Evolutionary conservation across 164 flowering plant species (phyloP).

Genomic region (Umbilicus rupestris): DNA sequence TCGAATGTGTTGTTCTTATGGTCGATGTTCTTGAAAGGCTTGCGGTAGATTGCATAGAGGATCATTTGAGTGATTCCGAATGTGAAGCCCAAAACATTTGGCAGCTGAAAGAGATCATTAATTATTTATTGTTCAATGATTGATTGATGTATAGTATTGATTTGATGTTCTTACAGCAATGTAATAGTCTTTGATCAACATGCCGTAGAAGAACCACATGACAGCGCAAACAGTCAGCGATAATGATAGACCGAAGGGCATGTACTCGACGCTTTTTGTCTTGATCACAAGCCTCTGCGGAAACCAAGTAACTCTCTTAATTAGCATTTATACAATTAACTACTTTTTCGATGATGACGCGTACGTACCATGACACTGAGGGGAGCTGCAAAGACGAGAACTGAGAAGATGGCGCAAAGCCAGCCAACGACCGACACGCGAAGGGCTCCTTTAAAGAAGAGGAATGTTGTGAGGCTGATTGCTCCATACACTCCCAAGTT

Average conservation of each 20-base stretch:
- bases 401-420: constrained; percentile 50
- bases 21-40: constrained; percentile 17
- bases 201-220: constrained; percentile 77
- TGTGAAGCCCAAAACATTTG: constrained; percentile 50
- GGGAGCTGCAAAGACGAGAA: constrained; percentile 64
- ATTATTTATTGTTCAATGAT: not conserved
- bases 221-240: constrained; percentile 53
- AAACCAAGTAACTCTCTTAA: no score
- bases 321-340: no score
- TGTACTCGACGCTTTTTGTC: constrained; percentile 66
- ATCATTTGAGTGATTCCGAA: constrained; percentile 65
- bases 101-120: constrained; percentile 26
- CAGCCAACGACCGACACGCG: constrained; percentile 43
- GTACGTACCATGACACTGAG: constrained; percentile 54
- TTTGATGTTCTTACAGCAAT: constrained; percentile 47
- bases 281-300: constrained; percentile 58
- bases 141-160: not conserved
- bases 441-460: constrained; percentile 15
- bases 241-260: constrained; percentile 63
- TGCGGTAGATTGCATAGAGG: constrained; percentile 37
- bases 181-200: constrained; percentile 38
- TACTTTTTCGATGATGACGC: no score
- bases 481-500: constrained; percentile 27
- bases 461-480: constrained; percentile 28
- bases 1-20: constrained; percentile 1